Percentiles rank a stretch among this genome's conserved stretches.
Conservation (phyloP, 441 rosid genomes). For the Bocquillonia castaneifolia region DNA sequence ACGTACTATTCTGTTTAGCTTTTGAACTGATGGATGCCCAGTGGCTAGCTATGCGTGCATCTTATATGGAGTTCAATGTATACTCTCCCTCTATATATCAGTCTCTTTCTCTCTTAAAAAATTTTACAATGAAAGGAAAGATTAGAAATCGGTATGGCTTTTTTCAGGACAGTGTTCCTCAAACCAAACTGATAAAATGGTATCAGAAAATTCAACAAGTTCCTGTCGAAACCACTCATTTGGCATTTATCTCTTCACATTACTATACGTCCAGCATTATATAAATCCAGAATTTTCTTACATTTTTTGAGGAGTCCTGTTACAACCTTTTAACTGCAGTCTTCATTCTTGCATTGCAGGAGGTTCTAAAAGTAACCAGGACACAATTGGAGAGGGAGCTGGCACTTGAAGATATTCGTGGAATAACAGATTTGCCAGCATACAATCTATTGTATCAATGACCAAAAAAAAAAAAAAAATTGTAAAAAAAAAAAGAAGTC, state of each 20-base stretch:
- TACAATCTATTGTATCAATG: conserved; percentile 64
- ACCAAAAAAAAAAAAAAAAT: background rate
- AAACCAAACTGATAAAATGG: background rate
- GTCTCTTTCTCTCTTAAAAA: background rate
- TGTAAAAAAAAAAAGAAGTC: background rate
- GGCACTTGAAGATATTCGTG: conserved; percentile 62
- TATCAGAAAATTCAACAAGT: background rate
- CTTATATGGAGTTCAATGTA: conserved; percentile 98
- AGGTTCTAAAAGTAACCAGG: conserved; percentile 71
- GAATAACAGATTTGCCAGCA: conserved; percentile 75
- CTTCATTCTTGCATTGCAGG: conserved; percentile 44
- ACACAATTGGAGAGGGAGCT: conserved; percentile 80
- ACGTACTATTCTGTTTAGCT: conserved; percentile 79
- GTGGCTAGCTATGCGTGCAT: conserved; percentile 98
- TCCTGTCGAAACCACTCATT: background rate
- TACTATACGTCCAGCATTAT: background rate
- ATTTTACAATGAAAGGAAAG: background rate
- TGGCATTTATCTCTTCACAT: background rate
- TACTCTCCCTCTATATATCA: conserved; percentile 10
- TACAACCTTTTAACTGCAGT: background rate
- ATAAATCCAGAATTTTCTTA: background rate
- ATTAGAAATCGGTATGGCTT: too few species aligned
- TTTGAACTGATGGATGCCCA: conserved; percentile 98
- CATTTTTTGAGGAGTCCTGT: background rate
- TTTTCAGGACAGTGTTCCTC: background rate